These are phyloP conservation scores for Trichoderma orchidacearum DNA, from an alignment of 495 filamentous ascomycete species.

Conservation along the genomic window DNA sequence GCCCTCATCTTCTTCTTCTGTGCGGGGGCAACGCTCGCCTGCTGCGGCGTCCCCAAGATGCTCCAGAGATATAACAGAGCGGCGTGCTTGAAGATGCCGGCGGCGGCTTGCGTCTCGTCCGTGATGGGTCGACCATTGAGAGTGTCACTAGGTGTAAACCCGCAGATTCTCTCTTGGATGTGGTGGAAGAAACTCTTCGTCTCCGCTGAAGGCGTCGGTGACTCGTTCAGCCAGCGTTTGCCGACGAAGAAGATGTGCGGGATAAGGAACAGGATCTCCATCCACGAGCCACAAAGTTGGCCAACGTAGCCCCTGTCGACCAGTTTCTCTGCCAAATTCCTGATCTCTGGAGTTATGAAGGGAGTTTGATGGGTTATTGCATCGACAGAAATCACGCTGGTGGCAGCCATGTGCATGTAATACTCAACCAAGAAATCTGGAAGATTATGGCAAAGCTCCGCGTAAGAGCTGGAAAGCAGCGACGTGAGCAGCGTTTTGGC, in stretches of 20 bases:
- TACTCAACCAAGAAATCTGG: not conserved
- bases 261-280: not conserved
- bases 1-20: not conserved
- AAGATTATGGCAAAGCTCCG: not conserved
- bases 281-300: not conserved
- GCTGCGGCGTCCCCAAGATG: not conserved
- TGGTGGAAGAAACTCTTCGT: no score
- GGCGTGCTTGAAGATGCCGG: not conserved
- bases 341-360: not conserved
- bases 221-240: no score
- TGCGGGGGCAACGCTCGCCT: not conserved
- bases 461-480: not conserved
- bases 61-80: not conserved
- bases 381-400: not conserved
- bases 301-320: not conserved
- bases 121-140: no score
- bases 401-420: not conserved
- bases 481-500: not conserved
- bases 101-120: not conserved
- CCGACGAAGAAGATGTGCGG: not conserved
- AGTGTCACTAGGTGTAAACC: no score
- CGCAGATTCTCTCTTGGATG: no score
- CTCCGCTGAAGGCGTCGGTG: no score
- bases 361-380: not conserved
- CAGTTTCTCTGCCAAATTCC: not conserved